These are phyloP conservation scores for Chloranthus sessilifolius DNA, from an alignment of 164 flowering plant genomes.

Conservation along the genomic window DNA sequence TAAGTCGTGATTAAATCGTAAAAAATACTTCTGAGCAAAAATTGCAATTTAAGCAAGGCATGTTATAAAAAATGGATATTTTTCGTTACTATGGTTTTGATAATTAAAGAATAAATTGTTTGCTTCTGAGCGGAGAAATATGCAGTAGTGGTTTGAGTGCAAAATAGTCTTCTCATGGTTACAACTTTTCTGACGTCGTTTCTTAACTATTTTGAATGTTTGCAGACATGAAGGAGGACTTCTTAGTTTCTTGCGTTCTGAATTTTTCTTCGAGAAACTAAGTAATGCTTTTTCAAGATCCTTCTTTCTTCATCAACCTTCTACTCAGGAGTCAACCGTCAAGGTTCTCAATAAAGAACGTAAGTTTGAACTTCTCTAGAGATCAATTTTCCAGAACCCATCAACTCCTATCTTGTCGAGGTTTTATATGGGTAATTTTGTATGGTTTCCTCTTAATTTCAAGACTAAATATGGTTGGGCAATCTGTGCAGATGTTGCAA, in stretches of 20 bases:
- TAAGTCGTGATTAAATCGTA: no score
- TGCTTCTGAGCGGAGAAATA: no score
- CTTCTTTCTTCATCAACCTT: slow-evolving; percentile 15
- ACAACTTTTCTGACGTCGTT: no score
- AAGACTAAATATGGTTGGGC: slow-evolving; percentile 7
- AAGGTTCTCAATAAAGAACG: slow-evolving; percentile 50
- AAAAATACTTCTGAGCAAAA: no score
- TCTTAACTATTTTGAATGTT: no score
- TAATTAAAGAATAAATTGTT: no score
- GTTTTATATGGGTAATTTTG: not conserved
- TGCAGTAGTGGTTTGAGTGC: no score
- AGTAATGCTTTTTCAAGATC: slow-evolving; percentile 25
- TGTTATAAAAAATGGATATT: no score
- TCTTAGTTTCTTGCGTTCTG: slow-evolving; percentile 41
- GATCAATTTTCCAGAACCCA: not conserved
- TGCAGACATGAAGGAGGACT: slow-evolving; percentile 92
- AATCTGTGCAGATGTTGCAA: slow-evolving; percentile 56
- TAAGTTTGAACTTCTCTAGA: slow-evolving; percentile 27
- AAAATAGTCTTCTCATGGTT: slow-evolving; percentile 5
- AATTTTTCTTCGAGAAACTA: slow-evolving; percentile 26
- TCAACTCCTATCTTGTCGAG: not conserved
- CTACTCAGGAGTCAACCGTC: slow-evolving; percentile 18
- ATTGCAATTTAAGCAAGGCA: no score
- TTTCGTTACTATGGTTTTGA: no score
- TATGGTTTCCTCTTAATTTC: slow-evolving; percentile 4